Evolutionary conservation across 2,329 filamentous ascomycete genomes (phyloP), one percentile per base, ranked within the genome.

Genomic region (Cordyceps fumosorosea): DNA sequence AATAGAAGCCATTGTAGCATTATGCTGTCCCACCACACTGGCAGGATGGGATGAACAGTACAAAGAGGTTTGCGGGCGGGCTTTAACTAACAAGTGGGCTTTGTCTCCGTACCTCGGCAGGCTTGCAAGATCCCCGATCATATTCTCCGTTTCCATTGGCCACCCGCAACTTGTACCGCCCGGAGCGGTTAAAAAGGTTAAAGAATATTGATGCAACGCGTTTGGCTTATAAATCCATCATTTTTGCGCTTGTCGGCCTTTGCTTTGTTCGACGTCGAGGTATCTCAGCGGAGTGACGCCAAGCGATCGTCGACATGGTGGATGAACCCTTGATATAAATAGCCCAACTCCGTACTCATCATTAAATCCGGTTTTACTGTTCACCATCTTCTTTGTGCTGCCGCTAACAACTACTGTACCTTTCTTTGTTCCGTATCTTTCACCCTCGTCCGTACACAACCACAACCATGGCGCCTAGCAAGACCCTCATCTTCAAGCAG

Each of bases 401-500:
- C 34, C 10, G 7, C 11, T 6, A 11, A 11, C 18, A 10, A 5
- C 12, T 42, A 42, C 20, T 47, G 11, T 11, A 2, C 44, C 44
- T 47, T 42, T 12, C 20, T 22, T 18, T 18, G 7, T 32, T 20
- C 2, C 34, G 6, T 5, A n/a, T 18, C 16, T 3, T 3, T 12
- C n/a, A 6, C 8, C 32, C 3, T 18, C 12, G 5, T 2, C 26
- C 34, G 4, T 18, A 32, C 10, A 11, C 20, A 29, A 7, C 53
- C 3, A 44, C 22, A 55, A 26, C 40, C 34, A 78, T 78, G 76
- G 69, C 72, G 16, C 68, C 74, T 55, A 95, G 93, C 84, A 92
- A 91, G 78, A 84, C 81, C 45, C 76, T 95, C 69, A 79, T 92
- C 73, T 93, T 88, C 82, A 90, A 88, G 71, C 78, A 85, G 67